Evolutionary conservation across 2,329 filamentous ascomycete genomes (phyloP), one percentile per base, ranked within the genome.

Genomic region (Hypoxylon rubiginosum): DNA sequence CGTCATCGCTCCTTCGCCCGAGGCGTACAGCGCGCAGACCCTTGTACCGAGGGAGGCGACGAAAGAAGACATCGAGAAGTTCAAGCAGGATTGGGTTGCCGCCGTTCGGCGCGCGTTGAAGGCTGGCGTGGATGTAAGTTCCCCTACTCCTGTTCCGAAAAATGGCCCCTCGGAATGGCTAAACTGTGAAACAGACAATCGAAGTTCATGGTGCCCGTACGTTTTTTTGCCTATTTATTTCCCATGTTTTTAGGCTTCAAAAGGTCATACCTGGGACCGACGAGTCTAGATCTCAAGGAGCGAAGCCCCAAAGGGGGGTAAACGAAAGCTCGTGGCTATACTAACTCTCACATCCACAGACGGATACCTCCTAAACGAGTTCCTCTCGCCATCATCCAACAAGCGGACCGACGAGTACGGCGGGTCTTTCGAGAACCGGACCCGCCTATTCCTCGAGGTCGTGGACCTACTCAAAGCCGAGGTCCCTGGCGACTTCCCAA

Each of bases 351-450:
- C n/a, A 4, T 19, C 15, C 51, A 81, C 82, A 8, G 83, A 86
- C 66, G 81, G 83, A 17, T 85, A 84, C 68, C 77, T 85, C 30
- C 77, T 85, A 13, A 79, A 81, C 56, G 77, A 82, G 60, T 85
- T 85, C 72, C 76, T 84, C 55, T 81, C 80, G 1, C 77, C 78
- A 10, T 73, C 77, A 8, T 79, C 79, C 36, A 85, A 85, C 74
- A 75, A 78, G 61, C 79, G 83, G 4, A 84, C 81, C 1, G 83
- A 85, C 72, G 67, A 78, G 60, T 85, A 85, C 66, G 83, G 83
- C 43, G 82, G 83, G 11, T 76, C 74, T 15, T 77, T 84, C 58
- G 76, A 79, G 59, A 84, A 84, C 74, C 81, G 83, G 8, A 76
- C 74, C 56, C 79, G 82, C 4, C 74, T 85, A 5, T 52, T 65